A percentile compares a stretch with the other conserved stretches of the same genome.
Conservation (phyloP, 2,329 filamentous ascomycete genomes). For the Ophiostoma sp. region DNA sequence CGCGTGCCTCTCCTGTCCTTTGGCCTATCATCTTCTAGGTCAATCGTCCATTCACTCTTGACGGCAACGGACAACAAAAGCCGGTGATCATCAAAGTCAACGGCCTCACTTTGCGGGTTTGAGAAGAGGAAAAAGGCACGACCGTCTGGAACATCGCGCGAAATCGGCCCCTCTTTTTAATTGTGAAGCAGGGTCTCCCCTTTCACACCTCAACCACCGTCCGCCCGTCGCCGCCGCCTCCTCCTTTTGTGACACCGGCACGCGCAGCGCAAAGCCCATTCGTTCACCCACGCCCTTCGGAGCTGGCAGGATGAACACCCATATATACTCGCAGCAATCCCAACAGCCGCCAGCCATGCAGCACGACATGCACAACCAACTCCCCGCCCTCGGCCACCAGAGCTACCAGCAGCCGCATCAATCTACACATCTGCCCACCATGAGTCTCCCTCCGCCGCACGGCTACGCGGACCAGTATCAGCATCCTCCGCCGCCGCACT, state of each 20-base stretch:
- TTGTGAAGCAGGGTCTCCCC: background rate
- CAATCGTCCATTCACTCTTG: background rate
- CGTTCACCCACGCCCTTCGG: background rate
- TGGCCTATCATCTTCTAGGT: background rate
- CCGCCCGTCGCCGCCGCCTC: background rate
- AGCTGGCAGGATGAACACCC: slow-evolving; percentile 25
- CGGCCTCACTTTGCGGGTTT: background rate
- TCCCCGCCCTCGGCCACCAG: slow-evolving; percentile 28
- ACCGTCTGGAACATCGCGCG: background rate
- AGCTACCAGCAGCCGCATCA: slow-evolving; percentile 23
- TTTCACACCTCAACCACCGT: background rate
- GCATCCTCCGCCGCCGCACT: slow-evolving; percentile 18
- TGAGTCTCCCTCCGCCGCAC: slow-evolving; percentile 28
- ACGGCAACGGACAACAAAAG: background rate
- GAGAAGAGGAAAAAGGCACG: background rate
- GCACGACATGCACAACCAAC: slow-evolving; percentile 30
- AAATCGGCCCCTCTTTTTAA: background rate
- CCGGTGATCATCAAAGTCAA: background rate
- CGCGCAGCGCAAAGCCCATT: background rate
- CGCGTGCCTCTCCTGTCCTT: background rate
- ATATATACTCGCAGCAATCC: slow-evolving; percentile 27
- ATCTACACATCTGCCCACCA: slow-evolving; percentile 26
- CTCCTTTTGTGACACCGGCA: background rate
- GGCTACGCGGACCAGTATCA: slow-evolving; percentile 29
- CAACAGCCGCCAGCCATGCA: slow-evolving; percentile 27